Base-by-base conservation (phyloP, 345 rosid genomes). In the Firmiana major region DNA sequence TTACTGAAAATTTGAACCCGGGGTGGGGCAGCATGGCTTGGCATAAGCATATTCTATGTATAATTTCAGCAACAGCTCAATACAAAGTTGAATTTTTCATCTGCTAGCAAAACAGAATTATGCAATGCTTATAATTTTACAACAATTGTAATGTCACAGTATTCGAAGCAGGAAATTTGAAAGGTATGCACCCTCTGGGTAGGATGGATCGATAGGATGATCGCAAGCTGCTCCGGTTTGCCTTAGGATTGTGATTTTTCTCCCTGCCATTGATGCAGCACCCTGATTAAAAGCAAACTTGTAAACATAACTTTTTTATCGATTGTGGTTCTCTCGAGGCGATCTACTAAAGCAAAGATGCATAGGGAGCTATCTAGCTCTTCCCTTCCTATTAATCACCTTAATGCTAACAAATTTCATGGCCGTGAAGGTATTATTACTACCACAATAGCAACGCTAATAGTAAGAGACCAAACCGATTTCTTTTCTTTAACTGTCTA, bases 151-250 rank as follows among this genome's bases (percentile, higher is more conserved):
- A 45, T 49, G 24, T 75, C 82, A 85, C 19, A 75, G 24, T 53
- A 93, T 89, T 82, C 98, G 85, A 42, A 90, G 81, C 46, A 95
- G 85, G 79, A 85, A 2, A 36, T 90, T 92, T 2, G 96, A 87
- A 43, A 92, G 94, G 80, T 95, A 93, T 49, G 83, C 83, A 55
- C 99, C 96, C 87, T 93, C 96, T 1, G 90, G 99, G 77, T 93
- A 93, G 65, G 96, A 85, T 66, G 97, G 97, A 67, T 93, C 92
- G 3, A 90, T 81, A 22, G 99, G 97, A 73, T 95, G 99, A 79
- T 95, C 98, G 46, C 89, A 89, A 6, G 93, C 97, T 79, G 98
- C 97, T 43, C 98, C 90, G 0, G 90, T 89, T 77, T 86, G 90
- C 64, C 93, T 79, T 36, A 92, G 36, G 73, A 92, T 79, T 6